Evolutionary conservation across 2,329 filamentous ascomycete genomes (phyloP).

Genomic region (Aspergillus sp.): DNA sequence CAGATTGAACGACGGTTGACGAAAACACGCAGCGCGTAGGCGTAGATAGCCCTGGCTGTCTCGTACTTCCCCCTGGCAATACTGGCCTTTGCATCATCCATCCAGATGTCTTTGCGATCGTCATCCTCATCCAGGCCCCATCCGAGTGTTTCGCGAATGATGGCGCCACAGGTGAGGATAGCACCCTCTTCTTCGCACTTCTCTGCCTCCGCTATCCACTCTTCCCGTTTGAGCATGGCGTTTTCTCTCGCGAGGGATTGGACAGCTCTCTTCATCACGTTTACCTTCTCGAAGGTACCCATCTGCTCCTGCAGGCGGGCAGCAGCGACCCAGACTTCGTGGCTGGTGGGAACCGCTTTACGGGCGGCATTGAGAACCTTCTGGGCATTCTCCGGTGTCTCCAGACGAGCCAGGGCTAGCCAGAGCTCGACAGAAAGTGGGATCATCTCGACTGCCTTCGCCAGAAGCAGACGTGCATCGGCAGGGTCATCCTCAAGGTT

Average conservation of each 20-base stretch:
- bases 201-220: slow-evolving; percentile 95
- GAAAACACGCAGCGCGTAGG: slow-evolving; percentile 86
- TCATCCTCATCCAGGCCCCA: slow-evolving; percentile 95
- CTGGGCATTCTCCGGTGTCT: slow-evolving; percentile 87
- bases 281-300: slow-evolving; percentile 76
- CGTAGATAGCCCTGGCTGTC: slow-evolving; percentile 90
- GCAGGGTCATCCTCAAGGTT: slow-evolving; percentile 89
- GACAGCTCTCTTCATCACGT: slow-evolving; percentile 92
- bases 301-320: slow-evolving; percentile 87
- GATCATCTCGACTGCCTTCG: slow-evolving; percentile 94
- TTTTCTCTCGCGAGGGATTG: slow-evolving; percentile 86
- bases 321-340: slow-evolving; percentile 96
- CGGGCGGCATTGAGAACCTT: slow-evolving; percentile 93
- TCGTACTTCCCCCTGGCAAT: slow-evolving; percentile 81
- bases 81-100: slow-evolving; percentile 84
- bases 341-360: slow-evolving; percentile 87
- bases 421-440: slow-evolving; percentile 91
- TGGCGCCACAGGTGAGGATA: slow-evolving; percentile 80
- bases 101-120: slow-evolving; percentile 92
- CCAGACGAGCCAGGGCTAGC: slow-evolving; percentile 87
- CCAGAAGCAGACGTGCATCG: slow-evolving; percentile 83
- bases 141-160: slow-evolving; percentile 88
- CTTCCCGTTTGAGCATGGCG: slow-evolving; percentile 95
- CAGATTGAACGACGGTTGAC: slow-evolving; percentile 84
- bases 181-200: slow-evolving; percentile 92